Base-by-base conservation (phyloP, 2,329 filamentous ascomycete species). In the Penicillium nordicum region DNA sequence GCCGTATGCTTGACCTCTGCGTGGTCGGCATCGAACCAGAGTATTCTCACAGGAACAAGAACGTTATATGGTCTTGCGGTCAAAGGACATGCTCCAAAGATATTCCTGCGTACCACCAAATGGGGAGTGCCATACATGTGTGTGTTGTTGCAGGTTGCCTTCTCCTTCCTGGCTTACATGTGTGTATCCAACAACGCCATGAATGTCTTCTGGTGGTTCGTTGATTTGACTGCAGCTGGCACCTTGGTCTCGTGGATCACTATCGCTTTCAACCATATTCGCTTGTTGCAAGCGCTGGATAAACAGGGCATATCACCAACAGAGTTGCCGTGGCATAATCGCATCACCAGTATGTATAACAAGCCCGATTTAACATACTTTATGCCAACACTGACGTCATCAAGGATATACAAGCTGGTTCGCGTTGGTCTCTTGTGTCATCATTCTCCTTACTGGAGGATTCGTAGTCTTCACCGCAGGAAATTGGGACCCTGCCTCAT, bases 1-100 rank as follows among this genome's bases (percentile, higher is more conserved):
- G 88, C 88, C 36, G 79, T 92, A 27, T 86, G 92, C 63, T 80
- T 92, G 62, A 89, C 86, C 0, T 88, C 86, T 0, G 88, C 86
- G 0, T 87, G 84, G 74, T 90, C 87, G 0, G 81, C 87, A 0
- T 85, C 83, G 0, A 91, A 91, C 63, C 84, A 87, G 62, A 84
- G 82, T 66, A 76, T 92, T 50, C 80, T 80, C 64, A 77, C 78
- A 2, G 79, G 78, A 11, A 82, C 79, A 7, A 77, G 82, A 58
- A 79, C 79, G 54, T 74, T 84, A 10, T 82, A 81, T 60, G 73
- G 73, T 30, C 64, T 77, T 2, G 75, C 75, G 0, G 63, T 81
- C 62, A 80, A 80, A 61, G 71, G 76, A 4, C 80, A 82, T 61
- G 82, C 81, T 1, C 82, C 82, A 2, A 74, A 69, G 50, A 74